These are phyloP conservation scores for Ustilago vetiveriae DNA, from an alignment of 1,284 basidiomycete genomes.

Conservation along the genomic window DNA sequence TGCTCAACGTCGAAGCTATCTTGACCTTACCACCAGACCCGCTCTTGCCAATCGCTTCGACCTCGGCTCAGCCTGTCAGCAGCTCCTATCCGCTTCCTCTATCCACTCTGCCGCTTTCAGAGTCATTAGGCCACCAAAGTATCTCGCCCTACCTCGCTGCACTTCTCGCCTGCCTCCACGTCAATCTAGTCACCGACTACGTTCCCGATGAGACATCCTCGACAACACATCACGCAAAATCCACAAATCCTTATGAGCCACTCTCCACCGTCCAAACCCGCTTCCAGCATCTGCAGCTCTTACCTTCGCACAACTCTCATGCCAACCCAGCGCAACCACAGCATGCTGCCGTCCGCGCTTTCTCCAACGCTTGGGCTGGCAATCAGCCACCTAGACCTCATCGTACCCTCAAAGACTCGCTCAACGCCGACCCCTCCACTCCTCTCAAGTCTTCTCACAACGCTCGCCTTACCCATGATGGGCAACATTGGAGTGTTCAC, in stretches of 20 bases:
- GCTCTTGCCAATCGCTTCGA: slow-evolving; percentile 12
- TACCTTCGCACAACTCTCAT: slow-evolving; percentile 22
- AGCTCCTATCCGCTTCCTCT: slow-evolving; percentile 8
- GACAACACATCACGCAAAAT: slow-evolving; percentile 1
- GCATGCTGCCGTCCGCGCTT: slow-evolving; percentile 29
- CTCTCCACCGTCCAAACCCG: slow-evolving; percentile 25
- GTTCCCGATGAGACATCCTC: slow-evolving; percentile 16
- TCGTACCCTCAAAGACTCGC: slow-evolving; percentile 23
- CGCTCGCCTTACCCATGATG: slow-evolving; percentile 17
- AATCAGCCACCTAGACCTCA: slow-evolving; percentile 31
- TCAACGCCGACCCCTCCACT: background rate
- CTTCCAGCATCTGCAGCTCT: slow-evolving; percentile 24
- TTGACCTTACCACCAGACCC: slow-evolving; percentile 26
- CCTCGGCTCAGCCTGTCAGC: background rate
- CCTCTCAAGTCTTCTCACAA: slow-evolving; percentile 13
- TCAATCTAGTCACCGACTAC: slow-evolving; percentile 39
- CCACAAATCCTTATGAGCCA: slow-evolving; percentile 36
- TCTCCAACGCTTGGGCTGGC: slow-evolving; percentile 40
- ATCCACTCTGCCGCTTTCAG: background rate
- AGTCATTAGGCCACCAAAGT: slow-evolving; percentile 6
- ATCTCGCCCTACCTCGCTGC: slow-evolving; percentile 29
- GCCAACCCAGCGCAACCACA: slow-evolving; percentile 12
- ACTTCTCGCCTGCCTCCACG: slow-evolving; percentile 36
- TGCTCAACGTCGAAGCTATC: slow-evolving; percentile 26
- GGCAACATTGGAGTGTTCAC: slow-evolving; percentile 28